Base-by-base conservation (phyloP, 2,329 filamentous ascomycete species). In the Orbilia javanica region DNA sequence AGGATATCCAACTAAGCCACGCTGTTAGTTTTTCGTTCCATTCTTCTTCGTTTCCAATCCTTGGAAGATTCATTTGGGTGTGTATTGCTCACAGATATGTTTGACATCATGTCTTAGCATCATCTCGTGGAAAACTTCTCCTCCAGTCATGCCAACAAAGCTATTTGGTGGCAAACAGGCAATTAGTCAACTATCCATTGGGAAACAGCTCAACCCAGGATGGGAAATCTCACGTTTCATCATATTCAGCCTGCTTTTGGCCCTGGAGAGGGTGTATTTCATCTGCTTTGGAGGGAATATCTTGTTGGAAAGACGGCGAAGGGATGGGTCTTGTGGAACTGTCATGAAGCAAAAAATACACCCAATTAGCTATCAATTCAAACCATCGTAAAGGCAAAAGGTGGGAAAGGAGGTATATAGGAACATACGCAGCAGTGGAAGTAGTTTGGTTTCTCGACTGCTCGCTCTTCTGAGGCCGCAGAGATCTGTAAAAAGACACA, bases 81-180 rank as follows among this genome's bases (percentile, higher is more conserved):
- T 20, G n/a, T n/a, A 36, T 81, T 79, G 91, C 93, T 83, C 88
- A 97, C 93, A 98, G 83, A 98, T 89, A 84, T 97, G 93, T 87
- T 97, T 96, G 71, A 99, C 95, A 82, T 88, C 89, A 82, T 95
- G 92, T 83, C 95, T 89, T 79, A 97, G 88, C 94, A 99, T 97
- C 95, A 98, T 98, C 86, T 98, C 95, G 85, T 98, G 94, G 85
- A 98, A 97, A 82, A 98, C 97, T 85, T 97, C 91, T 83, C 96
- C 96, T 83, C 96, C 95, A 62, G 90, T 97, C 88, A 94, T 95
- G 80, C 95, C 95, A 83, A 98, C 93, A 85, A 98, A 97, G 78
- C 91, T 78, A 18, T 25, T 11, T 1, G 50, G 39, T 34, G 42
- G 11, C 22, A n/a, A 63, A 60, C 46, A 48, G 57, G 11, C 7